Conservation (phyloP, 768 basidiomycete species). For the Lenzites betulinus region DNA sequence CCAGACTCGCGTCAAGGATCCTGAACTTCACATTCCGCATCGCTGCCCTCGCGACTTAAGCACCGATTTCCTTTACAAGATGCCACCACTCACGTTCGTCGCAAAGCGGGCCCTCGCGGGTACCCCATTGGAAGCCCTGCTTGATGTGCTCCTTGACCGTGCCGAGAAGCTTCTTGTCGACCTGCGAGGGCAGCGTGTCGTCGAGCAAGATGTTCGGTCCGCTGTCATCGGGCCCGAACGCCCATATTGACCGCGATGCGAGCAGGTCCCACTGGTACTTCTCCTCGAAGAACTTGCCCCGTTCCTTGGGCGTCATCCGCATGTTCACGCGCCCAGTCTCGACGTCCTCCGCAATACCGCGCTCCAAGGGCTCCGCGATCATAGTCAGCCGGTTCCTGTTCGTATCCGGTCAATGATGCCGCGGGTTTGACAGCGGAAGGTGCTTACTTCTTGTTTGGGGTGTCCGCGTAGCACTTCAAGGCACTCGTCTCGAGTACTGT, state of each 20-base stretch:
- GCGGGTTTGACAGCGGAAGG: background rate
- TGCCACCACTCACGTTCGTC: conserved; percentile 85
- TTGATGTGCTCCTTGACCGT: conserved; percentile 94
- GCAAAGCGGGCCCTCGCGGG: conserved; percentile 95
- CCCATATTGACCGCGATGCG: conserved; percentile 98
- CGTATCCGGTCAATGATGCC: background rate
- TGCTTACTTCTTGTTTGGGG: conserved; percentile 95
- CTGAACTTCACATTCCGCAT: conserved; percentile 99
- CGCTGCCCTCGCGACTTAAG: conserved; percentile 49
- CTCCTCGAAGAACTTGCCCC: conserved; percentile 94
- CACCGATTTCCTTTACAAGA: background rate
- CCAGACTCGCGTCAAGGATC: conserved; percentile 87
- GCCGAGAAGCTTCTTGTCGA: conserved; percentile 90
- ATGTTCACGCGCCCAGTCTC: conserved; percentile 92
- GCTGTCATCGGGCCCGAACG: conserved; percentile 96
- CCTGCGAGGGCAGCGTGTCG: conserved; percentile 92
- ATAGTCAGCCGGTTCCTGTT: conserved; percentile 95
- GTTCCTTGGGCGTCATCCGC: conserved; percentile 92
- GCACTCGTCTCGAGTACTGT: conserved; percentile 98
- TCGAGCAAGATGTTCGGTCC: conserved; percentile 94
- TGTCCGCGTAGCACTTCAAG: conserved; percentile 98
- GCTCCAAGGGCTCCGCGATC: conserved; percentile 97
- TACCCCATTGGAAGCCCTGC: conserved; percentile 99
- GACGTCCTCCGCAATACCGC: conserved; percentile 94
- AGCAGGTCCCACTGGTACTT: conserved; percentile 98